A percentile compares a stretch with the other conserved stretches of the same genome.
These are phyloP conservation scores for Penicillium soppii DNA, from an alignment of 495 filamentous ascomycete species.

Conservation along the genomic window DNA sequence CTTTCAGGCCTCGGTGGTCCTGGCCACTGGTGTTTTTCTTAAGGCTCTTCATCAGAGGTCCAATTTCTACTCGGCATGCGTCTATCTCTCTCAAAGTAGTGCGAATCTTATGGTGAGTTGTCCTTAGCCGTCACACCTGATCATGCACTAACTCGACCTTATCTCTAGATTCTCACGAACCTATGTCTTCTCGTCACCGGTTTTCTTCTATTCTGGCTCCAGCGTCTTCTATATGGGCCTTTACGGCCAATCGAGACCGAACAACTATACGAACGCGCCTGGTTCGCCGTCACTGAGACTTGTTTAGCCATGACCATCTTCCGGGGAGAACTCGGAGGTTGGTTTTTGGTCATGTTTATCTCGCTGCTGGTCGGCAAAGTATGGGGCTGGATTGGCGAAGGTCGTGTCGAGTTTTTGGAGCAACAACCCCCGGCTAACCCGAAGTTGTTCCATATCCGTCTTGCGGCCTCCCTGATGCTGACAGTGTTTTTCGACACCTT, in stretches of 20 bases:
- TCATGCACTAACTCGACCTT: background rate
- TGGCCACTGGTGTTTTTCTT: slow-evolving; percentile 78
- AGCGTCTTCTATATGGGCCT: slow-evolving; percentile 86
- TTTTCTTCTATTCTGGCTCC: slow-evolving; percentile 78
- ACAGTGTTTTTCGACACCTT: slow-evolving; percentile 73
- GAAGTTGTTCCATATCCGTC: slow-evolving; percentile 79
- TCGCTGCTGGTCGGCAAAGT: slow-evolving; percentile 89
- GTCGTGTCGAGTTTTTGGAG: slow-evolving; percentile 88
- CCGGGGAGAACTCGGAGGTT: slow-evolving; percentile 86
- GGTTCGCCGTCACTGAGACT: slow-evolving; percentile 96
- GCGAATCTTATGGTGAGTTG: slow-evolving; percentile 81
- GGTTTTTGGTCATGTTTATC: slow-evolving; percentile 95
- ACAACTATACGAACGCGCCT: slow-evolving; percentile 94
- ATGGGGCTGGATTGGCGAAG: slow-evolving; percentile 97
- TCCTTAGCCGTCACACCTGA: background rate
- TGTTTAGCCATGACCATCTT: slow-evolving; percentile 99
- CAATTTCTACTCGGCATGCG: slow-evolving; percentile 96
- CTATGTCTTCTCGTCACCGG: slow-evolving; percentile 74
- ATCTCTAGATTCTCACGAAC: slow-evolving; percentile 78
- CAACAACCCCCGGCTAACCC: slow-evolving; percentile 94
- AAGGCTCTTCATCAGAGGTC: slow-evolving; percentile 91
- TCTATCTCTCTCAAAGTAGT: slow-evolving; percentile 94
- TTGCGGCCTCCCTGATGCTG: slow-evolving; percentile 74
- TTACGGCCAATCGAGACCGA: slow-evolving; percentile 93
- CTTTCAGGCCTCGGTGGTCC: slow-evolving; percentile 66